These are phyloP conservation scores for Cyclospora cayetanensis DNA, from an alignment of 169 alveolate genomes.

Conservation along the genomic window DNA sequence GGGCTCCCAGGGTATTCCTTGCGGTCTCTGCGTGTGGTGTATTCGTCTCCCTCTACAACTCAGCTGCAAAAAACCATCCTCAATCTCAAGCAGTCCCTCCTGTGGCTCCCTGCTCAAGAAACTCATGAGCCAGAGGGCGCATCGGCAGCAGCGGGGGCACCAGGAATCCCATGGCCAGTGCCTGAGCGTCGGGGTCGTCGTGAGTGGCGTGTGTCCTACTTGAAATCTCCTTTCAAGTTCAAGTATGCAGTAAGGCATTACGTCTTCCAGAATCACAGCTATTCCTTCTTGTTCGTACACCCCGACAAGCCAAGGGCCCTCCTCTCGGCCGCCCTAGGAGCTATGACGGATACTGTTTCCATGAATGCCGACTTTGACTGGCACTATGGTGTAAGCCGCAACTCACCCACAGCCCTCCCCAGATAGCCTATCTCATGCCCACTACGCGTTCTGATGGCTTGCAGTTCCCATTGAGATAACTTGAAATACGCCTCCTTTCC, in stretches of 20 bases:
- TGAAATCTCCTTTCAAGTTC: slow-evolving; percentile 50
- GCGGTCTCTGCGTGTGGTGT: not conserved
- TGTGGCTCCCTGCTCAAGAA: not conserved
- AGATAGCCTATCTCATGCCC: too few species aligned
- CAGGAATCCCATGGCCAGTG: not conserved
- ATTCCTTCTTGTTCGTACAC: slow-evolving; percentile 55
- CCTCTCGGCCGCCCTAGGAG: slow-evolving; percentile 55
- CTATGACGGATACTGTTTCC: slow-evolving; percentile 2
- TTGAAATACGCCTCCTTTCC: too few species aligned
- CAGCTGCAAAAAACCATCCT: not conserved
- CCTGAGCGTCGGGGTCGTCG: slow-evolving; percentile 60
- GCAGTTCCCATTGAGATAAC: too few species aligned
- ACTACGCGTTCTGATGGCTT: too few species aligned
- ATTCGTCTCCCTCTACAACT: not conserved
- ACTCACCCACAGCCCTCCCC: too few species aligned
- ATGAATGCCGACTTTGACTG: slow-evolving; percentile 52
- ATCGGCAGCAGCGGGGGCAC: not conserved
- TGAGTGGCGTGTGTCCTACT: slow-evolving; percentile 70
- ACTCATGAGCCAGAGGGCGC: too few species aligned
- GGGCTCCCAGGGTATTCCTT: not conserved
- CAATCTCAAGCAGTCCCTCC: not conserved
- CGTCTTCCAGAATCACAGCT: slow-evolving; percentile 58
- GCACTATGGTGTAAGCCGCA: slow-evolving; percentile 35
- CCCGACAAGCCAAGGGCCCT: not conserved
- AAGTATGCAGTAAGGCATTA: slow-evolving; percentile 54